phyloP scores from a whole-genome alignment of 2,329 filamentous ascomycete species.

The Colletotrichum abscissum region DNA sequence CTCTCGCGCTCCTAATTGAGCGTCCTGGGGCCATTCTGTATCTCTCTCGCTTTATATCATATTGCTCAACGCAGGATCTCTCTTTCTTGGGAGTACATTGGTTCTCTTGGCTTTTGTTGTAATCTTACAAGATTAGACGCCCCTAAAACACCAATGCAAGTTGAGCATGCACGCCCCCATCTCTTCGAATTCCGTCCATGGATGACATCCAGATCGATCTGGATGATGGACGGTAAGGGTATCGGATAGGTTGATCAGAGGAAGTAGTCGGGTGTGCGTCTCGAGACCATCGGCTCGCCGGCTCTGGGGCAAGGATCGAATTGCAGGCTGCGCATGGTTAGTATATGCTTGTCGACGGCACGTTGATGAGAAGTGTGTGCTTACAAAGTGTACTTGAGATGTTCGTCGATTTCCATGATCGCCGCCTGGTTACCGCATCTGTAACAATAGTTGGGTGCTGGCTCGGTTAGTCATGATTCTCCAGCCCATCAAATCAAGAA shows the following conservation, averaged over 20 bases:
- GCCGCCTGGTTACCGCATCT: conserved; percentile 98
- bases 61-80: conserved; percentile 33
- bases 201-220: conserved; percentile 15
- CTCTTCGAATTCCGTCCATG: conserved; percentile 29
- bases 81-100: conserved; percentile 34
- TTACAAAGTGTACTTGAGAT: conserved; percentile 99
- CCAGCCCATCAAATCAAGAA: conserved; percentile 36
- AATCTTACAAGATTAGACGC: conserved; percentile 35
- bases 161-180: conserved; percentile 28
- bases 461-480: conserved; percentile 36
- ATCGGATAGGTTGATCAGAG: conserved; percentile 67
- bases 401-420: conserved; percentile 99
- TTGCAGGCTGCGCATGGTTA: conserved; percentile 78
- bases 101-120: conserved; percentile 33
- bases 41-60: conserved; percentile 18
- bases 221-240: conserved; percentile 23
- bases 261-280: conserved; percentile 99
- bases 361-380: conserved; percentile 45
- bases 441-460: conserved; percentile 96
- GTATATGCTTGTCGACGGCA: conserved; percentile 23
- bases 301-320: conserved; percentile 98
- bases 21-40: background rate
- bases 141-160: conserved; percentile 33
- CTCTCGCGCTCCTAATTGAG: conserved; percentile 3
- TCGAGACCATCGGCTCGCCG: conserved; percentile 98